Percentiles rank a stretch among this genome's conserved stretches.
phyloP scores from a whole-genome alignment of 805 yeast genomes.

The Saccharomycopsis sp. region DNA sequence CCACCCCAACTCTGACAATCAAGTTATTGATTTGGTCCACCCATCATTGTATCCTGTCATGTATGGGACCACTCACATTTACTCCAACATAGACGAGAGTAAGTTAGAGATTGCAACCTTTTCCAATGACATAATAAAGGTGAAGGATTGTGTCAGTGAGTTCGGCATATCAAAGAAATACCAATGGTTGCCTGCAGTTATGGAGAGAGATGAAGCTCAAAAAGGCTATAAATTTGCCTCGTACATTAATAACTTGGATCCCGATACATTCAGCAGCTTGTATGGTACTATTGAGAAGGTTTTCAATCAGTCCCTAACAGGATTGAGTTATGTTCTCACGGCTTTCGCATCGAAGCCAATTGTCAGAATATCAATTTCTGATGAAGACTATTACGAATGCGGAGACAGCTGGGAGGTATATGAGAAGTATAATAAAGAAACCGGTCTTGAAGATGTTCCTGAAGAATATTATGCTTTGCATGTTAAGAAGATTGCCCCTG shows the following conservation, averaged over 20 bases:
- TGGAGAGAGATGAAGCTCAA: slow-evolving; percentile 12
- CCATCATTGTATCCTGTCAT: slow-evolving; percentile 35
- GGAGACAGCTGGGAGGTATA: not conserved
- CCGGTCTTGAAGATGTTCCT: not conserved
- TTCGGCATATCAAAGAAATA: slow-evolving; percentile 26
- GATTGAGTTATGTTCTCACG: slow-evolving; percentile 29
- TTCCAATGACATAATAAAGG: not conserved
- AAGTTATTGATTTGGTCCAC: slow-evolving; percentile 36
- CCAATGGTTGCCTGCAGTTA: slow-evolving; percentile 35
- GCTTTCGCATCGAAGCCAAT: slow-evolving; percentile 9
- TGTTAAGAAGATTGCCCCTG: not conserved
- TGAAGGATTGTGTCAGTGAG: too few relatives aligned
- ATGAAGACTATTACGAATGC: not conserved
- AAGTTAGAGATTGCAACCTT: not conserved
- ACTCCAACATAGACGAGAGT: not conserved
- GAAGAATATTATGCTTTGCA: not conserved
- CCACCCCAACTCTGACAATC: slow-evolving; percentile 34
- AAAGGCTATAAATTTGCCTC: slow-evolving; percentile 26
- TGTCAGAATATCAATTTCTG: not conserved
- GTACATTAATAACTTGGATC: slow-evolving; percentile 38
- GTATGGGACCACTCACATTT: slow-evolving; percentile 28
- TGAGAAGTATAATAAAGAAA: not conserved
- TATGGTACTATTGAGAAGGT: slow-evolving; percentile 30
- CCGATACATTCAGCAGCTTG: slow-evolving; percentile 25
- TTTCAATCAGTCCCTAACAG: slow-evolving; percentile 31